A percentile compares a stretch with the other conserved stretches of the same genome.
Evolutionary conservation across 208 protist genomes (phyloP).

Genomic region (Blastocrithidia nonstop): DNA sequence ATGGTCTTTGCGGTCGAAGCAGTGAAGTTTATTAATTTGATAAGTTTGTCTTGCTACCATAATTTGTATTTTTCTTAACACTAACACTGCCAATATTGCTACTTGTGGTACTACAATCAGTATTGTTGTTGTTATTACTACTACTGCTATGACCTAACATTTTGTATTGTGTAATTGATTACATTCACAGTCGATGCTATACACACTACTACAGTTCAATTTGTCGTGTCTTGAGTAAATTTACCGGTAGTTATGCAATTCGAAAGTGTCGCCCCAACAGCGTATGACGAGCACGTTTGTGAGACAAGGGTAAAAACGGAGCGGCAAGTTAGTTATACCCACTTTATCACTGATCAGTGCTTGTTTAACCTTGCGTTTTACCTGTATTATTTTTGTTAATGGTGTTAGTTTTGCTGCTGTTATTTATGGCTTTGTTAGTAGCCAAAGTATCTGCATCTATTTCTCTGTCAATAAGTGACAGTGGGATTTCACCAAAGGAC

Average conservation of each 20-base stretch:
- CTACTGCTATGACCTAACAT: slow-evolving; percentile 3
- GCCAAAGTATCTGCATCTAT: too few species aligned
- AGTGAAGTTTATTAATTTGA: too few species aligned
- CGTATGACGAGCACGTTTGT: too few species aligned
- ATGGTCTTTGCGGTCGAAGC: not conserved
- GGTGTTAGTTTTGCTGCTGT: not conserved
- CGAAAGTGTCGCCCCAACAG: too few species aligned
- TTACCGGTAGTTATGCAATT: too few species aligned
- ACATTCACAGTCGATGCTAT: too few species aligned
- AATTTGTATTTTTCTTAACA: not conserved
- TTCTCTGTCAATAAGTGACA: too few species aligned
- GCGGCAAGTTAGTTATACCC: slow-evolving; percentile 53
- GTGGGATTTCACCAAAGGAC: too few species aligned
- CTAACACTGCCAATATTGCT: not conserved
- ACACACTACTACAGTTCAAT: too few species aligned
- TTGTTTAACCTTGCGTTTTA: too few species aligned
- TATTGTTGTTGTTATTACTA: slow-evolving; percentile 2
- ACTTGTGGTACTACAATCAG: not conserved
- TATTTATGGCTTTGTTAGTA: too few species aligned
- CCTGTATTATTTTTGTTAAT: slow-evolving; percentile 2
- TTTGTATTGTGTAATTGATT: slow-evolving; percentile 17
- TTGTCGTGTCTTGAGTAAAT: too few species aligned
- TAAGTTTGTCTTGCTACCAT: not conserved
- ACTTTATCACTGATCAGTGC: slow-evolving; percentile 33
- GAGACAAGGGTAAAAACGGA: slow-evolving; percentile 36